Evolutionary conservation across 192 early-diverging fungal species (phyloP).

Genomic region (Diversispora eburnea): DNA sequence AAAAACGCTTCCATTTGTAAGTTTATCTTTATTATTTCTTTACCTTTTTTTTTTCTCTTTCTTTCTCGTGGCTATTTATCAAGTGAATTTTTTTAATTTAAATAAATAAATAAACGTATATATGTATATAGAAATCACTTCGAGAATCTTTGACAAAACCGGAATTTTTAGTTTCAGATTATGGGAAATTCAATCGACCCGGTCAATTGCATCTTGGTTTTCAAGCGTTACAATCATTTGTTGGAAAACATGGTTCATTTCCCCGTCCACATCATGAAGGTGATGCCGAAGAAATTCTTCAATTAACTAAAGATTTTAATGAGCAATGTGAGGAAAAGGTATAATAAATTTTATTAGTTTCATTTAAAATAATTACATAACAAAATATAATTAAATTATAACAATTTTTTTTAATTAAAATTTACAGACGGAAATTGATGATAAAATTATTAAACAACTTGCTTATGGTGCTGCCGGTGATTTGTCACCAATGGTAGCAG

Average conservation of each 20-base stretch:
- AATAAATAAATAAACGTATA: background rate
- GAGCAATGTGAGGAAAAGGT: constrained; percentile 59
- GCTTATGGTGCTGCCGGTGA: constrained; percentile 87
- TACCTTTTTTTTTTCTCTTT: no score
- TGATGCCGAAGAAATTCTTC: constrained; percentile 81
- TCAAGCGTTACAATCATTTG: constrained; percentile 88
- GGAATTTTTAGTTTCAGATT: constrained; percentile 87
- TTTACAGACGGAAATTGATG: constrained; percentile 66
- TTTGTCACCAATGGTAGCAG: constrained; percentile 90
- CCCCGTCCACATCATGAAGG: constrained; percentile 84
- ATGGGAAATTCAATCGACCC: constrained; percentile 98
- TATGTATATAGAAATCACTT: constrained; percentile 55
- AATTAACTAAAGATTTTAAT: constrained; percentile 72
- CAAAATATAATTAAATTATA: background rate
- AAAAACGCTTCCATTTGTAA: constrained; percentile 77
- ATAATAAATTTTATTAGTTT: background rate
- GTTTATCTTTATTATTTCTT: constrained; percentile 1
- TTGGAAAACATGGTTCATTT: constrained; percentile 58
- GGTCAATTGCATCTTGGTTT: constrained; percentile 88
- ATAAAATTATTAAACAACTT: constrained; percentile 83
- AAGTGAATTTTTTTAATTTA: background rate
- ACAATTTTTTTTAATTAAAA: background rate
- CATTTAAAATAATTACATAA: background rate
- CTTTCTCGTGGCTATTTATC: no score
- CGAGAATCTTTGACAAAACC: constrained; percentile 74